Evolutionary conservation across 257 asterid genomes (phyloP), one percentile per base, ranked within the genome.

Genomic region (Paulownia fortunei): DNA sequence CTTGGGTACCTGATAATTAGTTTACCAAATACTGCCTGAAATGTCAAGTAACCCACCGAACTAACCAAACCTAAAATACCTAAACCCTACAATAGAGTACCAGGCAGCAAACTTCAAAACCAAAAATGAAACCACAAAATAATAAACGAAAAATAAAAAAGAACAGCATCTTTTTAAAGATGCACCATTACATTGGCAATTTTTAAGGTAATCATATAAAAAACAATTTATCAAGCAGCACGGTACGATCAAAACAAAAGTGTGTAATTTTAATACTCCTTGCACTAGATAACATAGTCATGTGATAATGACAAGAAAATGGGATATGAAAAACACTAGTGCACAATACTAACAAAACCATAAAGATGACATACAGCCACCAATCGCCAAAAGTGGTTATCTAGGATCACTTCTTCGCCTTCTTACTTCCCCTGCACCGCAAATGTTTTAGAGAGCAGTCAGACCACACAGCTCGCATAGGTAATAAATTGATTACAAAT

Each of bases 351-450:
- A 79, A 74, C 86, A 79, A 79, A 83, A 83, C 62, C 79, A 73
- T 73, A 58, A 52, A 61, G 76, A 56, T 23, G 82, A 34, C 67
- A 19, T 10, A 18, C 4, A 67, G 46, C 78, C 74, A 73, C 75
- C 59, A 11, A 73, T 61, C 69, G 41, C 44, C 44, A 56, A 66
- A 58, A 10, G 60, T 46, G 7, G 23, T 75, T 54, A 15, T 44
- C 72, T 24, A 23, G 21, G 6, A 30, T 80, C 86, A 85, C 86
- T 85, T 85, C 84, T 80, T 85, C 2, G 89, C 54, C 80, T 85
- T 85, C 83, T 85, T 85, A 9, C 82, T 23, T 62, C 32, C 78
- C 80, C 89, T 85, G 80, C 69, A 75, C 39, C 0, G n/a, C 2
- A 71, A 24, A 56, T 13, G 32, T 49, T n/a, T 11, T 8, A 23